Base-by-base conservation (phyloP, 768 basidiomycete genomes). In the Artomyces pyxidatus region DNA sequence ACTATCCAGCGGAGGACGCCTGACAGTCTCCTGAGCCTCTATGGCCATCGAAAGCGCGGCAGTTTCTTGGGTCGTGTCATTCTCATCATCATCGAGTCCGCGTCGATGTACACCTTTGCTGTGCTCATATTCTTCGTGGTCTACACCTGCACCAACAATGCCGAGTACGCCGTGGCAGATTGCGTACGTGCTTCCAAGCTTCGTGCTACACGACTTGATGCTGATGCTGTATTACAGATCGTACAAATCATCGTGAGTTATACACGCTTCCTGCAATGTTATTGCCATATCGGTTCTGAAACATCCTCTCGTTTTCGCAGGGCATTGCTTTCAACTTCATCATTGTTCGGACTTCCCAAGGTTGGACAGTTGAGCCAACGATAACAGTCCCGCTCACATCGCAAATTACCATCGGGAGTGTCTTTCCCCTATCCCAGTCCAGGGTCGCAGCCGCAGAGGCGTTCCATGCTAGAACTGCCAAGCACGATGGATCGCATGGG, bases 291-390 rank as follows among this genome's bases (percentile, higher is more conserved):
- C n/a, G n/a, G n/a, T n/a, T n/a, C n/a, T n/a, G n/a, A n/a, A n/a
- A n/a, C n/a, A n/a, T n/a, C n/a, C n/a, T n/a, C n/a, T n/a, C n/a
- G n/a, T n/a, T n/a, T n/a, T n/a, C 5, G 6, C 30, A 35, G 28
- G 30, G 62, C 14, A 60, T 65, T 38, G 57, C 61, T 6, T 63
- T 65, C 56, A 62, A 63, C 50, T 50, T 65, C 17, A 65, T 65
- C 51, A 60, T 62, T 47, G 59, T 64, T 29, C 61, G 64, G 26
- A 49, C 53, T 38, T 49, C 51, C 40, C 14, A 19, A 17, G 37
- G 37, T 14, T 12, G 11, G 60, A 64, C 17, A 16, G 26, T 28
- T n/a, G 42, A 43, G 26, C 26, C 12, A 9, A 43, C 42, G n/a
- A 21, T 11, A 40, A 17, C 17, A 3, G 32, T 17, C 3, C 5